phyloP scores from a whole-genome alignment of 305 asterid genomes.

The Lippia alba region DNA sequence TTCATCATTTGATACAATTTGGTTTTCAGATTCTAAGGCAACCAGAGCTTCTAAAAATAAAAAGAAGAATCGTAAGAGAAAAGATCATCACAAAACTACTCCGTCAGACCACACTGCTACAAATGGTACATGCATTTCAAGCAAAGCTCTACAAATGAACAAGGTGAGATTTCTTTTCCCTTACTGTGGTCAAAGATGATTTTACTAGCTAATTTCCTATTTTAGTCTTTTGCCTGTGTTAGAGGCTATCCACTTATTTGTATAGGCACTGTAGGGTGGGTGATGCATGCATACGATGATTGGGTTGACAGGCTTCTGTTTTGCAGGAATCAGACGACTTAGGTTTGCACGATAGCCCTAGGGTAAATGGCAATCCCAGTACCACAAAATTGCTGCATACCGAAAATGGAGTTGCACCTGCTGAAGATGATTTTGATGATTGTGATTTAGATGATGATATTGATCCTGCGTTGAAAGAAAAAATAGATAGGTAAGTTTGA shows the following conservation, averaged over 20 bases:
- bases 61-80: constrained; percentile 79
- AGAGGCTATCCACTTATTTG: background rate
- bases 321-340: constrained; percentile 54
- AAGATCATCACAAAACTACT: constrained; percentile 63
- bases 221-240: constrained; percentile 16
- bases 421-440: constrained; percentile 68
- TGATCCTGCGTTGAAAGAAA: constrained; percentile 82
- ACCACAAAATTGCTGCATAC: constrained; percentile 46
- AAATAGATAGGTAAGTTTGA: constrained; percentile 75
- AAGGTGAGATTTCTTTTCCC: constrained; percentile 39
- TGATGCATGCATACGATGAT: constrained; percentile 28
- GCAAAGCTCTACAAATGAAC: constrained; percentile 39
- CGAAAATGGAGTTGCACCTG: constrained; percentile 53
- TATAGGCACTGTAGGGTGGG: constrained; percentile 17
- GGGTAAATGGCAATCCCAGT: constrained; percentile 4
- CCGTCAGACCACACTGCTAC: constrained; percentile 38
- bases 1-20: constrained; percentile 26
- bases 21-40: constrained; percentile 60
- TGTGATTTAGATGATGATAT: constrained; percentile 82
- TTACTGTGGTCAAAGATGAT: constrained; percentile 18
- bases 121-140: constrained; percentile 40
- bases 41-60: constrained; percentile 60
- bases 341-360: constrained; percentile 21
- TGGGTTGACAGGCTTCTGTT: constrained; percentile 32
- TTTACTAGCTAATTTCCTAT: constrained; percentile 19